phyloP scores from a whole-genome alignment of 1,284 basidiomycete genomes.

The Exobasidium rhododendri region DNA sequence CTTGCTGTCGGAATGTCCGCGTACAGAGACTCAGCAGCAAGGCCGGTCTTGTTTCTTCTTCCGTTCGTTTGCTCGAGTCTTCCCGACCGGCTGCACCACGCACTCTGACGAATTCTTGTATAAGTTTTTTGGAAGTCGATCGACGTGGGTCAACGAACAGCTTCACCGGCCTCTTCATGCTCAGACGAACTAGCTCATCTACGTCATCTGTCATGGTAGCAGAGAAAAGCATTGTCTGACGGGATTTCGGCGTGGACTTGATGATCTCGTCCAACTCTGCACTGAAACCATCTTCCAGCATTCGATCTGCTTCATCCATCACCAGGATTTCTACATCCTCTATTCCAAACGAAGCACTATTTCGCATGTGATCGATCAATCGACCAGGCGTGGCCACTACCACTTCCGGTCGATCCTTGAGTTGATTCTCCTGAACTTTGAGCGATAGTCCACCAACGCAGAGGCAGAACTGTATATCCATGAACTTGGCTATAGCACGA shows the following conservation, averaged over 20 bases:
- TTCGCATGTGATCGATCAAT: conserved; percentile 92
- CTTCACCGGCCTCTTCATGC: conserved; percentile 82
- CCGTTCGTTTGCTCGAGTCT: conserved; percentile 56
- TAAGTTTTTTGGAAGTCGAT: conserved; percentile 78
- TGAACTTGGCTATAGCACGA: conserved; percentile 75
- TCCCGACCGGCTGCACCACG: conserved; percentile 24
- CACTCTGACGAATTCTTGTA: conserved; percentile 75
- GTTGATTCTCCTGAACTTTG: conserved; percentile 79
- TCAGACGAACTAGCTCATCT: conserved; percentile 86
- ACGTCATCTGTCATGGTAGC: conserved; percentile 97
- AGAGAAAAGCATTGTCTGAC: conserved; percentile 97
- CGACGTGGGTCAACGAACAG: conserved; percentile 93
- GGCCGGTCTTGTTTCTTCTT: conserved; percentile 66
- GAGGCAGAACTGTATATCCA: conserved; percentile 64
- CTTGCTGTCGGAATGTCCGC: conserved; percentile 76
- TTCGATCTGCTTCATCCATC: conserved; percentile 94
- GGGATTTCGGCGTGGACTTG: conserved; percentile 76
- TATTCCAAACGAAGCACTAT: conserved; percentile 87
- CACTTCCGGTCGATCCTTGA: conserved; percentile 83
- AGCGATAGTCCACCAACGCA: conserved; percentile 69
- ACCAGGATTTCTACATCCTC: conserved; percentile 90
- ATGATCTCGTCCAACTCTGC: conserved; percentile 93
- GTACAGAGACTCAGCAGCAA: conserved; percentile 80
- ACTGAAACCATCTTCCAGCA: conserved; percentile 96
- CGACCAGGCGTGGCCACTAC: conserved; percentile 93